Base-by-base conservation (phyloP, 2,329 filamentous ascomycete genomes). In the Seiridium unicorne region DNA sequence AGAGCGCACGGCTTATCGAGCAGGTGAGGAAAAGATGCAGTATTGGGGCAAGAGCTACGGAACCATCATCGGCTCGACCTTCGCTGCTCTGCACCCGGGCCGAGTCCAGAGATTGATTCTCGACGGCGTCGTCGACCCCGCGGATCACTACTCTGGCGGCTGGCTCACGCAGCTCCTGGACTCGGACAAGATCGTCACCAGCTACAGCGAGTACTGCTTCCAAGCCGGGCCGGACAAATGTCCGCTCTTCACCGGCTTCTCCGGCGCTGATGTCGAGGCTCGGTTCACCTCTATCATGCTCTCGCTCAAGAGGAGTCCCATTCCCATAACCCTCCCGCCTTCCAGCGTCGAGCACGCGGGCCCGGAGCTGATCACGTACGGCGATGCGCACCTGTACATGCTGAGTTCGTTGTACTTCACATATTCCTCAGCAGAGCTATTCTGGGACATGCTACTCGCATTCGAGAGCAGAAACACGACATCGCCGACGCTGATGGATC, bases 141-240 rank as follows among this genome's bases (percentile, higher is more conserved):
- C 46, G 6, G 73, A 78, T 51, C 77, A 79, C 60, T 55, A 55
- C 51, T 36, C 53, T 3, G 53, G 53, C 18, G 61, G 59, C 3
- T 62, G 73, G 13, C 44, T 60, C 6, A 69, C 69, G 10, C 68
- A 72, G 11, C 69, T 72, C 3, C 55, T 59, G 4, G 72, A 75
- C 53, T 70, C 72, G 0, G 64, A 72, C 35, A 64, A 68, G 3
- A 67, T 71, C 2, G 58, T 76, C 9, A 61, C 67, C 7, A 74
- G 72, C 0, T 73, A 75, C 18, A 64, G 74, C 8, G 70, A 73
- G 3, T 71, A 76, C 57, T 77, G 74, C 58, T 60, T 62, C 31
- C 7, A n/a, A 10, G 34, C 42, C 10, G 55, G 55, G 8, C 5
- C 55, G 5, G 55, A 57, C 6, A 57, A 57, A 5, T 57, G 42